Evolutionary conservation across 106 monocot genomes (phyloP).

Genomic region (Iris macrosiphon): DNA sequence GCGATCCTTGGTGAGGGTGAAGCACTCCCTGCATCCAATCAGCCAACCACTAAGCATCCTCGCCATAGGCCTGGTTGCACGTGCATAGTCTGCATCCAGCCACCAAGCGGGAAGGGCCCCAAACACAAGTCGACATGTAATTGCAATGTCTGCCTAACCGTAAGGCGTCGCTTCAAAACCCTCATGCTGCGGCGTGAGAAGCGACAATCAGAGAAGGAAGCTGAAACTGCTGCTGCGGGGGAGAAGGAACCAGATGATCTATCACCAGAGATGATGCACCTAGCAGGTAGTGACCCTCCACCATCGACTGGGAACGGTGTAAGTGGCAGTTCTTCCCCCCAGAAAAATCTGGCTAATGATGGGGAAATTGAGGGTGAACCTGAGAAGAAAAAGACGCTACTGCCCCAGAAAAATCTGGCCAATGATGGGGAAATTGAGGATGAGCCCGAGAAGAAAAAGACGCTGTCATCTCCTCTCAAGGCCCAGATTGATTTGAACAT

Average conservation of each 20-base stretch:
- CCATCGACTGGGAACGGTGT: not conserved
- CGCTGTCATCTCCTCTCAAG: slow-evolving; percentile 47
- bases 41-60: slow-evolving; percentile 73
- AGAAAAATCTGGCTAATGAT: slow-evolving; percentile 6
- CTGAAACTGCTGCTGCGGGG: slow-evolving; percentile 6
- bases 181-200: slow-evolving; percentile 74
- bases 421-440: slow-evolving; percentile 28
- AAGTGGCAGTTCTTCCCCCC: not conserved
- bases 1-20: slow-evolving; percentile 73
- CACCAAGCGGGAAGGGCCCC: slow-evolving; percentile 86
- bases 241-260: slow-evolving; percentile 19
- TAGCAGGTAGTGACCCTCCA: not conserved
- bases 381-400: slow-evolving; percentile 16
- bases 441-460: slow-evolving; percentile 19
- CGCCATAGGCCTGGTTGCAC: slow-evolving; percentile 80
- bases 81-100: slow-evolving; percentile 93
- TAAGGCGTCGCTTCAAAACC: slow-evolving; percentile 63
- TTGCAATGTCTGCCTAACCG: slow-evolving; percentile 80
- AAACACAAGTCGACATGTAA: slow-evolving; percentile 73
- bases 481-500: slow-evolving; percentile 82
- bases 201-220: slow-evolving; percentile 48
- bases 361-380: slow-evolving; percentile 25
- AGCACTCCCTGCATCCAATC: slow-evolving; percentile 30
- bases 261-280: slow-evolving; percentile 4
- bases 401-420: not conserved